A percentile compares a stretch with the other conserved stretches of the same genome.
These are phyloP conservation scores for Dendrobium catenatum DNA, from an alignment of 106 monocot species.

Conservation along the genomic window DNA sequence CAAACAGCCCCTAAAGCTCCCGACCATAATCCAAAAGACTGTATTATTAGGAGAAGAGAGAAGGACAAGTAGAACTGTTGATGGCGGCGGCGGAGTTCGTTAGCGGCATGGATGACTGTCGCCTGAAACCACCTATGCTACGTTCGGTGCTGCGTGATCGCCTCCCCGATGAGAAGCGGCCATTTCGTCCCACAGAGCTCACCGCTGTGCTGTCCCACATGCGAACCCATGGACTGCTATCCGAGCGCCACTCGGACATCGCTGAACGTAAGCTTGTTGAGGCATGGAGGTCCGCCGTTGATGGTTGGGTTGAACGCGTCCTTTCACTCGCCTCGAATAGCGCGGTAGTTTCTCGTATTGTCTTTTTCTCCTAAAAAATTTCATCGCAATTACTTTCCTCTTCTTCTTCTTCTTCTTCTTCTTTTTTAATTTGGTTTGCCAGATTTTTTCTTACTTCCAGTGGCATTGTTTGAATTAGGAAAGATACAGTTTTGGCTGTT, in stretches of 20 bases:
- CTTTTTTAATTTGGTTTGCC: background rate
- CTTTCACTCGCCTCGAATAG: constrained; percentile 28
- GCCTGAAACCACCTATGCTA: constrained; percentile 46
- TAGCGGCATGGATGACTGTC: constrained; percentile 30
- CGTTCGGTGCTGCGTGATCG: constrained; percentile 40
- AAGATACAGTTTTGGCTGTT: background rate
- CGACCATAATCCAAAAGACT: too few relatives aligned
- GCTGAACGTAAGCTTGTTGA: constrained; percentile 28
- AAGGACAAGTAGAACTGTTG: too few relatives aligned
- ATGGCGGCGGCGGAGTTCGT: constrained; percentile 15
- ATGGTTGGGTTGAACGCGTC: constrained; percentile 69
- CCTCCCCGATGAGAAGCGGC: constrained; percentile 45
- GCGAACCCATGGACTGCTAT: constrained; percentile 50
- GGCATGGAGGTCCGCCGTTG: constrained; percentile 64
- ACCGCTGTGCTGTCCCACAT: constrained; percentile 31
- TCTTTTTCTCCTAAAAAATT: background rate
- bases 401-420: background rate
- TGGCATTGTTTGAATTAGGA: background rate
- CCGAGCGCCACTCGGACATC: constrained; percentile 18
- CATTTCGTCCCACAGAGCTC: constrained; percentile 34
- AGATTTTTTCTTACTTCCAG: background rate
- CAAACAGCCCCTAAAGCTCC: too few relatives aligned
- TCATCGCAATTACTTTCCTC: too few relatives aligned
- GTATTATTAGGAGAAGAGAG: too few relatives aligned
- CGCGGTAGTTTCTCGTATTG: constrained; percentile 28